Evolutionary conservation across 2,329 filamentous ascomycete species (phyloP).

Genomic region (Fusarium odoratissimum): DNA sequence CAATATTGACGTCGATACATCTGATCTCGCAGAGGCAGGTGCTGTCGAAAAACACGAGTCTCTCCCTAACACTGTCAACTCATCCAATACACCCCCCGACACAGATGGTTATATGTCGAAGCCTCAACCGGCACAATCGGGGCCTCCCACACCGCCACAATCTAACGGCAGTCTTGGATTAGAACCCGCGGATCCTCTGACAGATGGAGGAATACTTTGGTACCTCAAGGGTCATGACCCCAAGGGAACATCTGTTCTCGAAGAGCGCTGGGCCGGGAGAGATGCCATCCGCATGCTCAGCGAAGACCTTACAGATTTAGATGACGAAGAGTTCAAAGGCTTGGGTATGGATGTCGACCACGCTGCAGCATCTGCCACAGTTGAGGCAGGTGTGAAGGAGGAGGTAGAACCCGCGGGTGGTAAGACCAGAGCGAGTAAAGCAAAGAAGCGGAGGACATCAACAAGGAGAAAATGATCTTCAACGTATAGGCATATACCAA

Average conservation of each 20-base stretch:
- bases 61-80: conserved; percentile 38
- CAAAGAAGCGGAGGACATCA: conserved; percentile 51
- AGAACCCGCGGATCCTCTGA: conserved; percentile 65
- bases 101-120: conserved; percentile 58
- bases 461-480: conserved; percentile 49
- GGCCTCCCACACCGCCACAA: conserved; percentile 74
- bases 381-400: conserved; percentile 43
- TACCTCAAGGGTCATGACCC: conserved; percentile 86
- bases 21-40: conserved; percentile 48
- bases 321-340: conserved; percentile 87
- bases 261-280: conserved; percentile 73
- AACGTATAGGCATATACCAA: not conserved
- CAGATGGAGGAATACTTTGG: conserved; percentile 86
- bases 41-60: conserved; percentile 44
- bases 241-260: conserved; percentile 80
- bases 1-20: conserved; percentile 61
- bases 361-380: conserved; percentile 43
- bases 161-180: conserved; percentile 68
- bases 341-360: conserved; percentile 67
- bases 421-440: conserved; percentile 47
- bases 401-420: conserved; percentile 33
- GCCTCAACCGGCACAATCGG: conserved; percentile 48
- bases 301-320: conserved; percentile 90
- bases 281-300: conserved; percentile 77
- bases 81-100: conserved; percentile 60